Base-by-base conservation (phyloP, 352 stramenopile species). In the Vaucheria bursata region DNA sequence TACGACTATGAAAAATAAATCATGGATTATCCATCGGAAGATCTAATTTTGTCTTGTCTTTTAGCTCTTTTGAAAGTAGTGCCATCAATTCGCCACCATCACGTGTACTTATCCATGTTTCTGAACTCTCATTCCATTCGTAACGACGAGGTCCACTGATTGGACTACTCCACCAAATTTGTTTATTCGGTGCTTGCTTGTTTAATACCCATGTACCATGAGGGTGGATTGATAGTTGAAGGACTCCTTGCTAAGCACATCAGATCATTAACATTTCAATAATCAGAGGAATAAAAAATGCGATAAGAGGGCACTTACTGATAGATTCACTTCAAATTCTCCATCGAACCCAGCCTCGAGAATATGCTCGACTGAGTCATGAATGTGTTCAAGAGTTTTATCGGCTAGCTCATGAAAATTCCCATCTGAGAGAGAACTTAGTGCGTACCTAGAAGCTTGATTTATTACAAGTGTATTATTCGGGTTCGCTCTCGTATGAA, bases 151-250 rank as follows among this genome's bases (percentile, higher is more conserved):
- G 75, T 7, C 75, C 75, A 34, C 75, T 80, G 77, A 97, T 89
- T 12, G 93, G 93, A 73, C 92, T 97, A 12, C 92, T 97, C 92
- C 91, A 97, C 93, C 93, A 97, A 73, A 97, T 92, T 85, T 97
- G 93, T n/a, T 89, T 86, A 86, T 97, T 97, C 7, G 93, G 93
- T 37, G 92, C 91, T 81, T 97, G 93, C 70, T 95, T 95, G 85
- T 97, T 97, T 79, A 97, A 87, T 64, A 97, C 93, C 90, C 91
- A 97, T 70, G 89, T 94, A 75, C 91, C 92, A 71, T 91, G 84
- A 49, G 92, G 86, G 40, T 90, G 91, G 52, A 97, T 85, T 74
- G 93, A 90, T 75, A 96, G 92, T 73, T 93, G 96, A 39, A 97
- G 80, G 5, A 97, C 93, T 32, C 93, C 93, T 94, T 97, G 92